A percentile compares a stretch with the other conserved stretches of the same genome.
Conservation (phyloP, 2,329 filamentous ascomycete species). For the Lasiodiplodia hormozganensis region DNA sequence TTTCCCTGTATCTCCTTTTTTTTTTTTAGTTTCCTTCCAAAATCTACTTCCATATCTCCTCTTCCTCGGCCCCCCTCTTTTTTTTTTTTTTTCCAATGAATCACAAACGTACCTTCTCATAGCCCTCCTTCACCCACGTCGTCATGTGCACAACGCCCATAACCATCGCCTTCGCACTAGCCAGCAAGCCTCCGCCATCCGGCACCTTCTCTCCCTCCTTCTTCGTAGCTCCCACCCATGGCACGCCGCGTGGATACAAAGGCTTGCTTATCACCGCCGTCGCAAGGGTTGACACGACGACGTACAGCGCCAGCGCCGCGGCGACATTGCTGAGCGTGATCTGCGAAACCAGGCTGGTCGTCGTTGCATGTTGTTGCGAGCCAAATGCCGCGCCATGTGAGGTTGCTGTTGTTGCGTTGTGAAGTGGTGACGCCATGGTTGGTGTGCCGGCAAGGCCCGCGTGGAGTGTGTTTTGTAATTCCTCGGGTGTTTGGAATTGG, state of each 20-base stretch:
- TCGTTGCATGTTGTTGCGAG: neutral
- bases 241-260: neutral
- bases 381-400: neutral
- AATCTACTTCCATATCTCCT: neutral
- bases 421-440: neutral
- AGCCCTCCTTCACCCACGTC: slow-evolving; percentile 10
- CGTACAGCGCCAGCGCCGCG: neutral
- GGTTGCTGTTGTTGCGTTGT: neutral
- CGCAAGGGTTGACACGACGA: neutral
- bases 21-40: neutral
- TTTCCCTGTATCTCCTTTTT: neutral
- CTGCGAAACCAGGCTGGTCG: neutral
- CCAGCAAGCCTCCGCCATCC: neutral
- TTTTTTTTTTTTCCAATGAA: too few relatives aligned
- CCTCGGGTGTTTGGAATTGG: neutral
- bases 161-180: neutral
- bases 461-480: neutral
- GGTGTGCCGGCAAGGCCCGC: neutral
- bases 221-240: slow-evolving; percentile 3
- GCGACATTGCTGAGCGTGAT: slow-evolving; percentile 6
- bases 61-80: neutral
- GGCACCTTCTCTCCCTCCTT: neutral
- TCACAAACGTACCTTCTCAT: slow-evolving; percentile 13
- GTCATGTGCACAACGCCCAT: neutral
- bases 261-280: neutral